These are phyloP conservation scores for Hortiboletus campestris DNA, from an alignment of 768 basidiomycete genomes.

Conservation along the genomic window DNA sequence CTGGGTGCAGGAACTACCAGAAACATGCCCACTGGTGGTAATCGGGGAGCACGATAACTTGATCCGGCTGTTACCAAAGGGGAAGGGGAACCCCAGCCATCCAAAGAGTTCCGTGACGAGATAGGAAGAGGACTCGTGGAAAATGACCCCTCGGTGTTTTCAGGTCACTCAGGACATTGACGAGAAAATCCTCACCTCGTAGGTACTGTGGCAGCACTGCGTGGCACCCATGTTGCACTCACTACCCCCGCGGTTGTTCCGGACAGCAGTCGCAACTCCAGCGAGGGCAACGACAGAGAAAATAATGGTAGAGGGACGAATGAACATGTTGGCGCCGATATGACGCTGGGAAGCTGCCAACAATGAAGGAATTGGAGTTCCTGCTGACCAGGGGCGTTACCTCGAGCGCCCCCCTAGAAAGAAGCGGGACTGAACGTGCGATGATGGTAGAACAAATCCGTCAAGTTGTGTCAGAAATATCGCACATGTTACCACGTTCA, in stretches of 20 bases:
- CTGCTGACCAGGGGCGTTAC: neutral
- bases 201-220: constrained; percentile 4
- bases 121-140: neutral
- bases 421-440: neutral
- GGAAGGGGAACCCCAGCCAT: neutral
- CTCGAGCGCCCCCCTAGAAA: neutral
- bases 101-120: neutral
- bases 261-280: neutral
- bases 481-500: neutral
- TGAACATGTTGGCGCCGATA: constrained; percentile 1
- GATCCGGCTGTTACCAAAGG: neutral
- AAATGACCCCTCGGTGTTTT: neutral
- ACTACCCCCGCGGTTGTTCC: neutral
- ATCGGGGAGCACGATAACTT: neutral
- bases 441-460: neutral
- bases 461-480: neutral
- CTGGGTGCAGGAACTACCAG: neutral
- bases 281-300: constrained; percentile 5
- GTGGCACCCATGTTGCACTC: constrained; percentile 42
- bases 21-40: neutral
- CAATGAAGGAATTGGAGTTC: neutral
- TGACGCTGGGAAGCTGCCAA: neutral
- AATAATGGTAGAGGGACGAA: neutral
- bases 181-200: neutral
- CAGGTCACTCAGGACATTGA: neutral